phyloP scores from a whole-genome alignment of 2,329 filamentous ascomycete species.

The Penicillium thymicola region DNA sequence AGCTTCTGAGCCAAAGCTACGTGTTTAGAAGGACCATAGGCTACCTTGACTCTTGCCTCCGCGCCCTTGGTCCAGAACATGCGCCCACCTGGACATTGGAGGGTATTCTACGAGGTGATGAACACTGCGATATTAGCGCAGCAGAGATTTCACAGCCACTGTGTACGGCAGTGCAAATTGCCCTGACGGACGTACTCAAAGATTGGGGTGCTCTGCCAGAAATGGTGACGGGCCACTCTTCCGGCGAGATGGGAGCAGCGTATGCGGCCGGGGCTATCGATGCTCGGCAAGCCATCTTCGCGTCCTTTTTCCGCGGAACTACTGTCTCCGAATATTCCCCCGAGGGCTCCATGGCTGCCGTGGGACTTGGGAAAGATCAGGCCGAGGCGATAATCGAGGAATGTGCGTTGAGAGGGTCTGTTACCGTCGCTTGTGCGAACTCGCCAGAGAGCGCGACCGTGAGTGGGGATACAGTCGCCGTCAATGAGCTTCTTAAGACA shows the following conservation, averaged over 20 bases:
- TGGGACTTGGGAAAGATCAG: slow-evolving; percentile 10
- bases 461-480: not conserved
- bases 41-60: not conserved
- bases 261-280: slow-evolving; percentile 5
- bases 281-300: slow-evolving; percentile 2
- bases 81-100: not conserved
- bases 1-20: not conserved
- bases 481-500: not conserved
- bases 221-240: slow-evolving; percentile 6
- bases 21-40: not conserved
- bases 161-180: slow-evolving; percentile 9
- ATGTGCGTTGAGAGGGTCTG: slow-evolving; percentile 1
- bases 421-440: not conserved
- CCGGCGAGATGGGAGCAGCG: slow-evolving; percentile 10
- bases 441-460: not conserved
- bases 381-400: slow-evolving; percentile 6
- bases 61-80: not conserved
- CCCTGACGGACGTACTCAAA: slow-evolving; percentile 1
- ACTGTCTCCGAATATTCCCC: not conserved
- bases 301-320: not conserved
- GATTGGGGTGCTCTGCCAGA: not conserved
- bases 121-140: not conserved
- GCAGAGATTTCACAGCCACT: slow-evolving; percentile 4
- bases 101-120: not conserved
- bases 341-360: slow-evolving; percentile 21